Percentiles rank a stretch among this genome's conserved stretches.
Conservation (phyloP, 805 yeast genomes). For the Candida krabiensis region DNA sequence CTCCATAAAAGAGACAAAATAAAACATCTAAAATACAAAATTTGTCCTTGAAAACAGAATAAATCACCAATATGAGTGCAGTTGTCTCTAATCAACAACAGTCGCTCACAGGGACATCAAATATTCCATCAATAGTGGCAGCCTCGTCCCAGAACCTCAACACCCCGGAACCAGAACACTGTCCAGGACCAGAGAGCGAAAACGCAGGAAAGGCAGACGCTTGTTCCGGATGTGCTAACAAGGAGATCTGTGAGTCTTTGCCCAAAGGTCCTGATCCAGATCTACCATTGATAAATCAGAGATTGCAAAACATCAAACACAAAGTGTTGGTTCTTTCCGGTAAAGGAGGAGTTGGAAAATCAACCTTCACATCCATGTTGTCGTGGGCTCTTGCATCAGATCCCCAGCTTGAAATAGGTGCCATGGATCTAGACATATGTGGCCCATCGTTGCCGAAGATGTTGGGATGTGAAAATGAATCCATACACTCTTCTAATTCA, state of each 20-base stretch:
- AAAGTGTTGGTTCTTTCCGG: conserved; percentile 79
- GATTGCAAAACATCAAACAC: conserved; percentile 66
- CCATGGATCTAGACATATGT: conserved; percentile 96
- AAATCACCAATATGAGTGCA: no score
- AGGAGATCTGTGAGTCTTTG: conserved; percentile 80
- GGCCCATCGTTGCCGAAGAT: conserved; percentile 96
- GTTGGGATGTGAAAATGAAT: conserved; percentile 88
- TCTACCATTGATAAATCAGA: conserved; percentile 67
- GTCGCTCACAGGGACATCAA: no score
- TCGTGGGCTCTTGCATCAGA: conserved; percentile 93
- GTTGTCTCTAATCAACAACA: conserved; percentile 7
- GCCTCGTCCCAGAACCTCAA: conserved; percentile 37
- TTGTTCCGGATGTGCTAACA: conserved; percentile 93
- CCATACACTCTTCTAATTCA: conserved; percentile 81
- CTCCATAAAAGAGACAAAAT: no score
- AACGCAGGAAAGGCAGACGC: conserved; percentile 93
- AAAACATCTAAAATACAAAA: no score
- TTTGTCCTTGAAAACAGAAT: no score
- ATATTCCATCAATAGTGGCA: no score
- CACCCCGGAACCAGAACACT: conserved; percentile 92
- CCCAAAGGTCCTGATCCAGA: conserved; percentile 97
- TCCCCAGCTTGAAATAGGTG: conserved; percentile 82
- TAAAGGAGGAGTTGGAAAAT: conserved; percentile 96
- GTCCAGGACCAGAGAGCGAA: conserved; percentile 98
- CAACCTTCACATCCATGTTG: conserved; percentile 94